Evolutionary conservation across 768 basidiomycete species (phyloP), one percentile per base, ranked within the genome.

Genomic region (Botryobasidium botryosum): DNA sequence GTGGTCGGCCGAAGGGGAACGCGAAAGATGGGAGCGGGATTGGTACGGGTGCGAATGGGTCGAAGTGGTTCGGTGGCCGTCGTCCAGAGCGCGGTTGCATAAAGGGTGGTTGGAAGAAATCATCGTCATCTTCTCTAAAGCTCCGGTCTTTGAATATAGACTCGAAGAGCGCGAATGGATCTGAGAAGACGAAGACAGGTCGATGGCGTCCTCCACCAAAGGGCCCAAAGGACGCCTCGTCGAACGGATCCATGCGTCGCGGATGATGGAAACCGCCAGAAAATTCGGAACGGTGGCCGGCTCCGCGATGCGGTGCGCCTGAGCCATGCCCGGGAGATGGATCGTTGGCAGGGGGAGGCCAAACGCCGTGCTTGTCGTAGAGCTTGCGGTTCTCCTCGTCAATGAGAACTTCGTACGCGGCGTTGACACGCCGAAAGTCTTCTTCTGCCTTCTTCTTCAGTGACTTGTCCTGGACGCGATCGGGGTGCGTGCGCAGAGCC

Each of bases 391-490:
- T 50, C 20, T 24, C 36, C 41, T 35, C 32, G 35, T 46, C 41
- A 33, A 35, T 23, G 20, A 50, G 45, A 35, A 50, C 43, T 29
- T 50, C 49, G 32, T 50, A 50, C 1, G 49, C 49, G 10, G 49
- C 49, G 15, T 40, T 46, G 21, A 50, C 49, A 24, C 39, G 41
- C 23, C 49, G 45, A 41, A 50, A 50, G 13, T 45, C 46, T 17
- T 50, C 49, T 35, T 47, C 49, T 29, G 38, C 39, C 15, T 39
- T 18, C 23, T 35, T 40, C 42, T 50, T 50, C n/a, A n/a, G n/a
- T n/a, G n/a, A n/a, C n/a, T n/a, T n/a, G n/a, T n/a, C n/a, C 45
- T 50, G 39, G 6, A 40, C 49, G 33, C 49, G 49, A 38, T 50
- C 49, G 3, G 49, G 49, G 40, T 50, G 49, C n/a, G 49, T 50